Evolutionary conservation across 129 eudicot species (phyloP), one percentile per base, ranked within the genome.

Genomic region (Lactuca sativa): DNA sequence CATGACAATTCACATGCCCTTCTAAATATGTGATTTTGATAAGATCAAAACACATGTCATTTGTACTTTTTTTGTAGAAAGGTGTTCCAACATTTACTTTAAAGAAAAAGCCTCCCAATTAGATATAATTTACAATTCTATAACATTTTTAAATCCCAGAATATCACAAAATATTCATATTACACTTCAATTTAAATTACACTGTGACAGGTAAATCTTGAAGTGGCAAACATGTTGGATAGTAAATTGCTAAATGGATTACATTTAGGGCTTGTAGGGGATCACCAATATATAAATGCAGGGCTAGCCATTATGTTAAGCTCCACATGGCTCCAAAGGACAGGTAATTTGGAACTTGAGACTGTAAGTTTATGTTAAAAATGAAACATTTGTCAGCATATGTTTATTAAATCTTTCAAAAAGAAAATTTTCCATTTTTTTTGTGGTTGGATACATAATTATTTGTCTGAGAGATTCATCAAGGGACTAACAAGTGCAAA

Each of bases 1-100:
- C 53, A 25, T 70, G n/a, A 9, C 12, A 7, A 43, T n/a, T n/a
- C 62, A 33, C 5, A 1, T 52, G 60, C 43, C 41, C 10, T 54
- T 62, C 66, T 69, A n/a, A 44, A 32, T 54, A n/a, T 62, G 17
- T 49, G 33, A 36, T 55, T 7, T 36, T 14, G 38, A n/a, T 31
- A n/a, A n/a, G 49, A 30, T 43, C 66, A 41, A 9, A 57, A 34
- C 10, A 9, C 4, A 51, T 59, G 9, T 62, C 40, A n/a, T n/a
- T n/a, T n/a, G 13, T 21, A 51, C 66, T 25, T 61, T 53, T 62
- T 61, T 65, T 34, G 71, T 65, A 89, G 96, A 74, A 65, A 65
- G 92, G 90, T 67, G 85, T 89, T 71, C 95, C 96, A 25, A 96
- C 96, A 58, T 92, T 86, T 77, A 92, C 96, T 31, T 92, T 56